phyloP scores from a whole-genome alignment of 306 rosid genomes.

The Argentina anserina region DNA sequence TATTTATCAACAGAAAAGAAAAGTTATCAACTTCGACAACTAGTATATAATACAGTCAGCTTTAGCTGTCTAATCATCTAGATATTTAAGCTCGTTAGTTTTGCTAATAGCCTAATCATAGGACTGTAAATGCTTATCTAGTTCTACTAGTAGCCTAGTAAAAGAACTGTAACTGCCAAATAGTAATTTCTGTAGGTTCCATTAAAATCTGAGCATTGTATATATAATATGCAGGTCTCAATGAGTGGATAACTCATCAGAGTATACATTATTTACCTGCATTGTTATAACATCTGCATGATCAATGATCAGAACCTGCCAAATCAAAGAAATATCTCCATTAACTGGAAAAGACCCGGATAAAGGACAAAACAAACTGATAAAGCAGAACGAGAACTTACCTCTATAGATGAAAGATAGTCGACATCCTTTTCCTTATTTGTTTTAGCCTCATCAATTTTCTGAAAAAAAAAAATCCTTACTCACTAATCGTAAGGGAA shows the following conservation, averaged over 20 bases:
- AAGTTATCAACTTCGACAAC: slow-evolving; percentile 13
- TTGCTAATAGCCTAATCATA: neutral
- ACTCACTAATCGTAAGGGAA: slow-evolving; percentile 10
- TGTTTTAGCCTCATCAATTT: slow-evolving; percentile 59
- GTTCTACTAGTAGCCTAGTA: neutral
- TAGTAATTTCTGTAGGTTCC: neutral
- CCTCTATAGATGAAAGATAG: slow-evolving; percentile 95
- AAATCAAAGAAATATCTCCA: slow-evolving; percentile 20
- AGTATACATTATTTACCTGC: slow-evolving; percentile 56
- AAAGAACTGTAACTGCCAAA: neutral
- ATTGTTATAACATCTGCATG: slow-evolving; percentile 89
- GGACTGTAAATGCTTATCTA: neutral
- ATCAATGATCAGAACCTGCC: slow-evolving; percentile 86
- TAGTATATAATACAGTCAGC: slow-evolving; percentile 15
- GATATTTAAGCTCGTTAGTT: neutral
- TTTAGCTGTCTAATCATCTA: neutral
- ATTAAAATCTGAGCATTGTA: neutral
- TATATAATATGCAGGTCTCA: neutral
- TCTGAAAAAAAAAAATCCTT: slow-evolving; percentile 44
- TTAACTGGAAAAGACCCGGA: neutral
- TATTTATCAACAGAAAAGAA: slow-evolving; percentile 16
- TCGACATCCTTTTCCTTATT: slow-evolving; percentile 85
- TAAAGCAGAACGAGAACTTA: slow-evolving; percentile 21
- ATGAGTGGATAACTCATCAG: slow-evolving; percentile 12
- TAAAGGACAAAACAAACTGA: neutral